Percentiles rank a stretch among this genome's conserved stretches.
Conservation (phyloP, 495 filamentous ascomycete genomes). For the Penicillium angulare region DNA sequence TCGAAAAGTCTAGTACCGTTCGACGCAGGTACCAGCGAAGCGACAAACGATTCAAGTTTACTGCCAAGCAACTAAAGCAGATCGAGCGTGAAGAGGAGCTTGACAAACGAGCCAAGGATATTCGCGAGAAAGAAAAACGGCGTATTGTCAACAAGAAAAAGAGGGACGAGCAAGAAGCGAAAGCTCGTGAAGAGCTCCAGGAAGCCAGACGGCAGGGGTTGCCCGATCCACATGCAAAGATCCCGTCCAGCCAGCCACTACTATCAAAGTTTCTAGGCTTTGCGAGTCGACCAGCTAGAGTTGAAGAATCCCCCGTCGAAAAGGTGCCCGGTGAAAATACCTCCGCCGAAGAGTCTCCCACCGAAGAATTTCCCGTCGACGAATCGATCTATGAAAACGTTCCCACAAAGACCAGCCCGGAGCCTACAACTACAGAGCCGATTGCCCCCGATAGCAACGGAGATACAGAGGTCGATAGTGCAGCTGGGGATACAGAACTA, state of each 20-base stretch:
- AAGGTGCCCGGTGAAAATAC: neutral
- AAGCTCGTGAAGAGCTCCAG: conserved; percentile 42
- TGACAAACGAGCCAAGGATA: conserved; percentile 37
- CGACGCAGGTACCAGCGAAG: conserved; percentile 49
- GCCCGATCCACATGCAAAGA: conserved; percentile 42
- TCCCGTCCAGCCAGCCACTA: conserved; percentile 48
- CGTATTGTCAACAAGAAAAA: conserved; percentile 43
- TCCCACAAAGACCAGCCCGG: neutral
- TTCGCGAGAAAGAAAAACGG: conserved; percentile 42
- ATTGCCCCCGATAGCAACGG: neutral
- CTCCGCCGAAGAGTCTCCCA: no score
- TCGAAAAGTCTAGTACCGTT: conserved; percentile 46
- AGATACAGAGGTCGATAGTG: conserved; percentile 12
- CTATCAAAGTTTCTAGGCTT: conserved; percentile 43
- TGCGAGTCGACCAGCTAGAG: neutral
- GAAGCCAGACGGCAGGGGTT: conserved; percentile 40
- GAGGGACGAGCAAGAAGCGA: conserved; percentile 43
- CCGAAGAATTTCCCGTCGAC: neutral
- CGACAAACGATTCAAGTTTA: conserved; percentile 42
- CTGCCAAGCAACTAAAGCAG: conserved; percentile 38
- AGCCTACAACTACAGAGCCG: neutral
- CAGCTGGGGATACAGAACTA: conserved; percentile 20
- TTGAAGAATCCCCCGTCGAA: neutral
- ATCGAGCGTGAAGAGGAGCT: conserved; percentile 48
- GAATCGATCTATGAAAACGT: neutral